Evolutionary conservation across 1,284 basidiomycete genomes (phyloP).

Genomic region (Schizophyllum amplum): DNA sequence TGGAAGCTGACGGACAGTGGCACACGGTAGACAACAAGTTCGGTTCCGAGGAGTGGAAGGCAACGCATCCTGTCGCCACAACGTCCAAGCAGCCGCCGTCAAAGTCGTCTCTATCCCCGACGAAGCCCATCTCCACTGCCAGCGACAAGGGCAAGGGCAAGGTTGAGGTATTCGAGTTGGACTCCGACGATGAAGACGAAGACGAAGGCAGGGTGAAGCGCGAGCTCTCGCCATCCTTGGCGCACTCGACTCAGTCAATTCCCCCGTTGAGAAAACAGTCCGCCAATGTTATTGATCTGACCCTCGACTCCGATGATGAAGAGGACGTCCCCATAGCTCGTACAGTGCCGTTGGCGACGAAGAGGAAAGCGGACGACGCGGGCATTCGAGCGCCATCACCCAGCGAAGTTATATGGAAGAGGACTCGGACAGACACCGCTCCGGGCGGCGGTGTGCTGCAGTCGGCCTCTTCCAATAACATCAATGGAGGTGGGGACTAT

Average conservation of each 20-base stretch:
- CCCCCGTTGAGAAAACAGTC: conserved; percentile 14
- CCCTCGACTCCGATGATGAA: conserved; percentile 69
- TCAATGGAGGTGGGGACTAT: neutral
- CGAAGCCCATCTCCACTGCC: conserved; percentile 26
- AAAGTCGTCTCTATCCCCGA: conserved; percentile 22
- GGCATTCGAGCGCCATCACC: conserved; percentile 34
- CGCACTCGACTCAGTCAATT: conserved; percentile 19
- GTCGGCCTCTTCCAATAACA: conserved; percentile 9
- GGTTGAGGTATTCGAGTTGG: conserved; percentile 63
- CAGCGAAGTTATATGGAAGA: conserved; percentile 67
- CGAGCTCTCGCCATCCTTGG: conserved; percentile 57
- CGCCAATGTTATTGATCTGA: conserved; percentile 67
- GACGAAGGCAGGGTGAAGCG: conserved; percentile 66
- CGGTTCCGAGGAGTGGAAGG: conserved; percentile 66
- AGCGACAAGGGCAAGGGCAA: conserved; percentile 26
- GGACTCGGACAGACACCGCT: conserved; percentile 41
- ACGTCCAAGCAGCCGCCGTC: conserved; percentile 17
- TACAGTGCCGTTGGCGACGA: conserved; percentile 29
- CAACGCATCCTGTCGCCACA: conserved; percentile 33
- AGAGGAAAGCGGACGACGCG: conserved; percentile 50
- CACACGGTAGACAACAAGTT: conserved; percentile 84
- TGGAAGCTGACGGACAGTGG: conserved; percentile 95
- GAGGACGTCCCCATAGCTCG: conserved; percentile 24
- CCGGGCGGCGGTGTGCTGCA: conserved; percentile 1
- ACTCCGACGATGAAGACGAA: conserved; percentile 76